Evolutionary conservation across 441 rosid genomes (phyloP).

Genomic region (Corymbia citriodora): DNA sequence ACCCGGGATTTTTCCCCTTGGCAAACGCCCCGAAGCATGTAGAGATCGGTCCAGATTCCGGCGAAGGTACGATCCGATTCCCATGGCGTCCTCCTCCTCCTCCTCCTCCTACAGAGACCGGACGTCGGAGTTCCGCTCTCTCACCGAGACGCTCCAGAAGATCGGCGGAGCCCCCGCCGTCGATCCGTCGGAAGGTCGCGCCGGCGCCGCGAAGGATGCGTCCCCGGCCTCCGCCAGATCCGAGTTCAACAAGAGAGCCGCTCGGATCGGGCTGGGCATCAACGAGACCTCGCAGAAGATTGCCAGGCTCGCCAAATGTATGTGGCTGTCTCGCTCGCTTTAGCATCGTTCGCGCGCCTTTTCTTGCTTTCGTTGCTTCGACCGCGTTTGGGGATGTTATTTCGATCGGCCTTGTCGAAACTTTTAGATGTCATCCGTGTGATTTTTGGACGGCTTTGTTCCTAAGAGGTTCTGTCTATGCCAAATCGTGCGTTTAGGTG

Average conservation of each 20-base stretch:
- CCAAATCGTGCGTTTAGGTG: not conserved
- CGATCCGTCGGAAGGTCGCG: conserved; percentile 9
- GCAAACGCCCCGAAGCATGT: not conserved
- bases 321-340: not conserved
- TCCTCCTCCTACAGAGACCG: conserved; percentile 56
- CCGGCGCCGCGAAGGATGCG: conserved; percentile 15
- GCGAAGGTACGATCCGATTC: not conserved
- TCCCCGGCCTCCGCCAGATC: conserved; percentile 50
- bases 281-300: conserved; percentile 75
- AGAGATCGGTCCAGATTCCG: not conserved
- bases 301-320: conserved; percentile 64
- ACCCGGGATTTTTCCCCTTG: not conserved
- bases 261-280: conserved; percentile 61
- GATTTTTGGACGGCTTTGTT: not conserved
- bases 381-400: not conserved
- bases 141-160: conserved; percentile 60
- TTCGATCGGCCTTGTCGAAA: not conserved
- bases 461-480: not conserved
- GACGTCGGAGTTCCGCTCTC: conserved; percentile 73
- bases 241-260: conserved; percentile 76
- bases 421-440: not conserved
- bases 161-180: conserved; percentile 43
- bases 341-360: not conserved
- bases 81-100: conserved; percentile 33
- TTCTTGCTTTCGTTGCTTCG: not conserved